phyloP scores from a whole-genome alignment of 176 grass and related monocot species.

The Alloteropsis semialata region DNA sequence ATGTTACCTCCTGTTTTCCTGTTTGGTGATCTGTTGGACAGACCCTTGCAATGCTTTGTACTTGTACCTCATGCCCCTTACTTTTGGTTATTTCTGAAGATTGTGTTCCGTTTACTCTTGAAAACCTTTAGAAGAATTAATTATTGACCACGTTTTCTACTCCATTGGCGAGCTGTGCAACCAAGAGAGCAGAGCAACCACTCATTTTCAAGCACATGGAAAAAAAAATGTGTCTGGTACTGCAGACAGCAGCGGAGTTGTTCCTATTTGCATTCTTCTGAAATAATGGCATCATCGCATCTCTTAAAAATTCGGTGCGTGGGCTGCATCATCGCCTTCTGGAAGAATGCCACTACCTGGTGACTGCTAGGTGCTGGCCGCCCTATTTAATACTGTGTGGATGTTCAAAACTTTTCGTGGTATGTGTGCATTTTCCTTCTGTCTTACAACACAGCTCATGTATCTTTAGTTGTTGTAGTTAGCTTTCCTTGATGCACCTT shows the following conservation, averaged over 20 bases:
- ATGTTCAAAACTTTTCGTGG: not conserved
- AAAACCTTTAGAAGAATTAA: not conserved
- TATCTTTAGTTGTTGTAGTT: not conserved
- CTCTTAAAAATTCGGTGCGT: not conserved
- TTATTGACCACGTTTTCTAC: not conserved
- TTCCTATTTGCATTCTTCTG: not conserved
- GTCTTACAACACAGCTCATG: not conserved
- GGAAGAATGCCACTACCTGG: not conserved
- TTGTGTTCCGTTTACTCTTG: not conserved
- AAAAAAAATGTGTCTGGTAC: not conserved
- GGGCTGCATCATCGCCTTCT: not conserved
- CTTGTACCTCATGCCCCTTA: not conserved
- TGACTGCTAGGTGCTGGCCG: not conserved
- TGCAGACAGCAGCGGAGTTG: not conserved
- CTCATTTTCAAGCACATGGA: conserved; percentile 9
- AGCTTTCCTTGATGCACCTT: not conserved
- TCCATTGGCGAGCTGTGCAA: not conserved
- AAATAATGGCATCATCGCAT: not conserved
- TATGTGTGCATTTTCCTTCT: not conserved
- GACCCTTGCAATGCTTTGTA: not conserved
- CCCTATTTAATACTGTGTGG: not conserved
- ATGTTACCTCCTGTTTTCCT: not conserved
- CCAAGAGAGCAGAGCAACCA: not conserved
- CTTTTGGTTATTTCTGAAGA: not conserved
- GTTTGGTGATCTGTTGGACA: not conserved